Evolutionary conservation across 2,329 filamentous ascomycete genomes (phyloP).

Genomic region (Dendrostoma leiphaemia): DNA sequence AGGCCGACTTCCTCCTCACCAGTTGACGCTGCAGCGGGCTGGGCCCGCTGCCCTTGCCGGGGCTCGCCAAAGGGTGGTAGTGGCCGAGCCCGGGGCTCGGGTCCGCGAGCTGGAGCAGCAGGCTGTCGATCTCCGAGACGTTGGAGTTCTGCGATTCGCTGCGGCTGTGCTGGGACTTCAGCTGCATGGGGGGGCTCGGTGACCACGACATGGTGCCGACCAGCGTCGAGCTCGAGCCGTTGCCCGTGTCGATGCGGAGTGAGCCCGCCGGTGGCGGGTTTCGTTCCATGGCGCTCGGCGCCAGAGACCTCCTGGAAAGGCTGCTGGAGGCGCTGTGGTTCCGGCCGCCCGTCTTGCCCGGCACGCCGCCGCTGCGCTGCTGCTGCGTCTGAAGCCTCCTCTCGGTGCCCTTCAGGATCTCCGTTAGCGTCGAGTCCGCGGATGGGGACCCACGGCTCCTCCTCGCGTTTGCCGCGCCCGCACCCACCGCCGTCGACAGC

Average conservation of each 20-base stretch:
- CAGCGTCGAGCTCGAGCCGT: slow-evolving; percentile 4
- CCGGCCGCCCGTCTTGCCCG: slow-evolving; percentile 4
- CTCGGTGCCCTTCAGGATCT: slow-evolving; percentile 54
- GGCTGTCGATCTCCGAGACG: slow-evolving; percentile 39
- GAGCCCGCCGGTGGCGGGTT: slow-evolving; percentile 30
- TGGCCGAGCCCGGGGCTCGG: slow-evolving; percentile 33
- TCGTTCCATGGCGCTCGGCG: slow-evolving; percentile 14
- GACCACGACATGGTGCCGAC: slow-evolving; percentile 21
- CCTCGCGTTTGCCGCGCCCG: slow-evolving; percentile 20
- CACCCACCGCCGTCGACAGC: not conserved
- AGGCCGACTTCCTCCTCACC: slow-evolving; percentile 11
- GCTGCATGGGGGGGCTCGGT: slow-evolving; percentile 28
- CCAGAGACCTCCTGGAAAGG: not conserved
- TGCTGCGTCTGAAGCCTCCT: too few species aligned
- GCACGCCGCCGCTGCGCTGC: slow-evolving; percentile 27
- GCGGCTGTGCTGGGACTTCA: slow-evolving; percentile 24
- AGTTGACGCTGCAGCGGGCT: slow-evolving; percentile 7
- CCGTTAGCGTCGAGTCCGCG: slow-evolving; percentile 47
- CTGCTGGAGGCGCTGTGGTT: not conserved
- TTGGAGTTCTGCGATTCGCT: slow-evolving; percentile 32
- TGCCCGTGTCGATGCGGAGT: not conserved
- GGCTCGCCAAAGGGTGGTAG: slow-evolving; percentile 38
- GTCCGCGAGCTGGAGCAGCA: slow-evolving; percentile 37
- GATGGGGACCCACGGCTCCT: slow-evolving; percentile 27
- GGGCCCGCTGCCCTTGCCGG: slow-evolving; percentile 30